Conservation (phyloP, 1,139 yeast species). For the Meyerozyma guilliermondii region DNA sequence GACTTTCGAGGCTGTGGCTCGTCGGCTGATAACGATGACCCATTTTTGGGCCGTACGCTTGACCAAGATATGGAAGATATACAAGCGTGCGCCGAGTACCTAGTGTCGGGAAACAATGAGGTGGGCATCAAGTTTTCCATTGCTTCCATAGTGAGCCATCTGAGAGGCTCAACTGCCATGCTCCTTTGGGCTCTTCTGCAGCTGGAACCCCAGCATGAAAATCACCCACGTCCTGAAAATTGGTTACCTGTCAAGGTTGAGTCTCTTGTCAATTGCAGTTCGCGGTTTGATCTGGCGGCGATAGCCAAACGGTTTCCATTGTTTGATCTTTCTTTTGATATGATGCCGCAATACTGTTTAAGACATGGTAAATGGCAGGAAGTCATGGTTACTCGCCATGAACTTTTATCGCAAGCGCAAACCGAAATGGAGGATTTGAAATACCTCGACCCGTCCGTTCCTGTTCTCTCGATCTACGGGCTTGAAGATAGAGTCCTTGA, state of each 20-base stretch:
- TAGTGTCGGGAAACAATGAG: constrained; percentile 32
- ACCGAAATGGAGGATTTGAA: constrained; percentile 43
- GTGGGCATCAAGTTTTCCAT: constrained; percentile 39
- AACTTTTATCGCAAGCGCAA: constrained; percentile 48
- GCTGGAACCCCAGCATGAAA: constrained; percentile 4
- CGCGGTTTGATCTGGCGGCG: constrained; percentile 46
- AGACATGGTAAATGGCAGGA: constrained; percentile 47
- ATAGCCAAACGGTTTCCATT: constrained; percentile 31
- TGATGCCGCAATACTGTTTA: constrained; percentile 25
- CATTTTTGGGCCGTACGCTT: constrained; percentile 48
- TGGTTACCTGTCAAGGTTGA: constrained; percentile 2
- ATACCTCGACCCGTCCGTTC: constrained; percentile 40
- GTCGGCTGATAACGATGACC: constrained; percentile 51
- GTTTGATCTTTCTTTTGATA: constrained; percentile 14
- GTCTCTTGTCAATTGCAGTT: constrained; percentile 60
- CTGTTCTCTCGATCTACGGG: constrained; percentile 71
- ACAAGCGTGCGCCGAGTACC: constrained; percentile 45
- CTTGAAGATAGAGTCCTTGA: constrained; percentile 63
- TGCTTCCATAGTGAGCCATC: constrained; percentile 63
- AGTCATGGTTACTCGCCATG: constrained; percentile 44
- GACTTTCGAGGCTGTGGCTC: constrained; percentile 87
- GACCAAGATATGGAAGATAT: constrained; percentile 67
- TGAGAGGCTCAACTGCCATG: constrained; percentile 78
- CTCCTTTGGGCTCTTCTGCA: constrained; percentile 61
- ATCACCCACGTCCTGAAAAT: constrained; percentile 3